A percentile compares a stretch with the other conserved stretches of the same genome.
Evolutionary conservation across 2,329 filamentous ascomycete genomes (phyloP).

Genomic region (Penicillium oxalicum): DNA sequence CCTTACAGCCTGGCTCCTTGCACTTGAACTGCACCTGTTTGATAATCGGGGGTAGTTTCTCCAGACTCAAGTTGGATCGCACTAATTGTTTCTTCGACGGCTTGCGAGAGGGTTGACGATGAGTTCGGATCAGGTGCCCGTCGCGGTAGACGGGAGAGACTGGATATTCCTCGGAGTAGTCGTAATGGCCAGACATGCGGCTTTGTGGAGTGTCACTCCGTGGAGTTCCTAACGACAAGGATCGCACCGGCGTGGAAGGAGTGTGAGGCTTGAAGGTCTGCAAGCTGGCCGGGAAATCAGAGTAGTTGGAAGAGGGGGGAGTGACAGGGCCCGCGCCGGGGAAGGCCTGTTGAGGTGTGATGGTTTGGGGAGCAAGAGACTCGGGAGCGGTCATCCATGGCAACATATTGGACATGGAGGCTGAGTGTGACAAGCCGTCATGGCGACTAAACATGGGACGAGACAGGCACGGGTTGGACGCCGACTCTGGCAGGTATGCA

Average conservation of each 20-base stretch:
- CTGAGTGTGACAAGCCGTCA: conserved; percentile 30
- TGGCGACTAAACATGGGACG: conserved; percentile 35
- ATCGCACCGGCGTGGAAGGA: conserved; percentile 33
- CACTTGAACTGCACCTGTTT: conserved; percentile 40
- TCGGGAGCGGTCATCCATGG: conserved; percentile 33
- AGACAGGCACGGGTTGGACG: conserved; percentile 35
- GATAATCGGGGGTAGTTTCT: conserved; percentile 35
- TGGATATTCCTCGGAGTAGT: conserved; percentile 33
- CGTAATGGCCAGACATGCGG: conserved; percentile 29
- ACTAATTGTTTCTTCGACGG: conserved; percentile 29
- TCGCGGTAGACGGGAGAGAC: conserved; percentile 32
- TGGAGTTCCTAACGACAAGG: conserved; percentile 30
- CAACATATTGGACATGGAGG: conserved; percentile 35
- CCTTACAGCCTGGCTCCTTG: conserved; percentile 39
- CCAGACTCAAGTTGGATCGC: conserved; percentile 28
- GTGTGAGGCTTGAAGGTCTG: conserved; percentile 33
- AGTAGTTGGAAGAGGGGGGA: conserved; percentile 31
- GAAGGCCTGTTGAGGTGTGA: conserved; percentile 32
- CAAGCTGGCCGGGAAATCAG: conserved; percentile 32
- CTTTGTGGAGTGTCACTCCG: conserved; percentile 33
- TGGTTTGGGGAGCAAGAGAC: conserved; percentile 32
- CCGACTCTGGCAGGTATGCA: conserved; percentile 34
- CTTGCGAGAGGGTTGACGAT: conserved; percentile 32
- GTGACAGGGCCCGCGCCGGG: conserved; percentile 30
- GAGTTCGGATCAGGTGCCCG: conserved; percentile 21